Evolutionary conservation across 2,329 filamentous ascomycete genomes (phyloP), one percentile per base, ranked within the genome.

Genomic region (Clonostachys byssicola): DNA sequence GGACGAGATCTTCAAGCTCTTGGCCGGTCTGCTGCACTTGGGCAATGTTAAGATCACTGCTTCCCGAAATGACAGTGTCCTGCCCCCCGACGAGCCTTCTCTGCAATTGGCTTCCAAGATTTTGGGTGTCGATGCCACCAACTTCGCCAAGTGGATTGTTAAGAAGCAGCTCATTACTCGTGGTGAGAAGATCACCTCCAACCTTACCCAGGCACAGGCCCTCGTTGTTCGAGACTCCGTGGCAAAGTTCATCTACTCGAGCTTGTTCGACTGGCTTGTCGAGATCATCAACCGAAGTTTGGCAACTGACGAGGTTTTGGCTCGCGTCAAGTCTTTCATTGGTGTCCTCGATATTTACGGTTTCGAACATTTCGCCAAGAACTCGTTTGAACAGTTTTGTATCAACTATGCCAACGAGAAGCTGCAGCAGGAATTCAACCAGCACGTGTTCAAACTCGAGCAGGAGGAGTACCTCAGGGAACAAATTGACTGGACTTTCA

Each of bases 381-480:
- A 99, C 73, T 99, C 94, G 1, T 99, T 99, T 60, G 94, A 99
- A 67, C 94, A 99, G 67, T 99, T 99, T 70, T 99, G 94, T 72
- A 99, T 99, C 80, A 99, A 99, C 71, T 99, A 99, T 62, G 94
- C 94, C 70, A 99, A 99, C 68, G 94, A 99, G 71, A 99, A 99
- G 71, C 75, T 99, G 47, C 94, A 99, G 65, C 94, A 99, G 66
- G 92, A 97, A 66, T 99, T 99, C 77, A 99, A 99, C 70, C 90
- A 95, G 65, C 94, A 99, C 62, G 94, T 99, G 35, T 99, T 99
- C 81, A 96, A 97, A 69, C 81, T 99, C 18, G 94, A 99, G 67
- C 94, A 99, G 66, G 94, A 99, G 65, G 94, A 99, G 68, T 99
- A 99, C 64, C 80, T 96, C 39, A 84, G 86, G 47, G 94, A 99